Conservation (phyloP, 2,329 filamentous ascomycete species). For the Phialophora expanda region DNA sequence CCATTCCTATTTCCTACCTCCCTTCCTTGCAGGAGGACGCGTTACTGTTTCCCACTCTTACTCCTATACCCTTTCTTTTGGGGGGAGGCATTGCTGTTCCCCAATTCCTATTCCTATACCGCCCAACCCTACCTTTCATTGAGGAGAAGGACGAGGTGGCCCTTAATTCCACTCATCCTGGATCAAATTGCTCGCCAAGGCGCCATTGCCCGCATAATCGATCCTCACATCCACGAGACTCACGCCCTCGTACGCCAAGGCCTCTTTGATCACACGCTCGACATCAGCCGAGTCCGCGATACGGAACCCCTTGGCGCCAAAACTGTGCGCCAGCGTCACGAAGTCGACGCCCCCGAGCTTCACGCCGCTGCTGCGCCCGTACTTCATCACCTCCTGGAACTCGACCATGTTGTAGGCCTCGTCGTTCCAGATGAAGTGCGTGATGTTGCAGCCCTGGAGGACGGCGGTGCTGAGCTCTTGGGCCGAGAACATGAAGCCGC, state of each 20-base stretch:
- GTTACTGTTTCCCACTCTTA: too few species aligned
- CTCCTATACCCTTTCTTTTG: too few species aligned
- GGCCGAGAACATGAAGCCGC: slow-evolving; percentile 57
- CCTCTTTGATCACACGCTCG: slow-evolving; percentile 52
- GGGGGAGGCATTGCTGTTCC: too few species aligned
- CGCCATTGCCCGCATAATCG: slow-evolving; percentile 52
- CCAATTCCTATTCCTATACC: too few species aligned
- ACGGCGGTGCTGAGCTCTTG: slow-evolving; percentile 56
- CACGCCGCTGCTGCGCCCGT: slow-evolving; percentile 53
- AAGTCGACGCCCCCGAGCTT: slow-evolving; percentile 56
- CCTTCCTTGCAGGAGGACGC: too few species aligned
- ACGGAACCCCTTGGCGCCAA: slow-evolving; percentile 54
- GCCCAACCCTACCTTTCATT: too few species aligned
- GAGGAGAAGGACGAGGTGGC: too few species aligned
- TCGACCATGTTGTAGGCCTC: slow-evolving; percentile 59
- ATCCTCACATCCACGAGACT: slow-evolving; percentile 55
- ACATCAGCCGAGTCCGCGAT: slow-evolving; percentile 49
- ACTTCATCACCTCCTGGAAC: slow-evolving; percentile 59
- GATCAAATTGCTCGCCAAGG: slow-evolving; percentile 51
- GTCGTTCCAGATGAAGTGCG: slow-evolving; percentile 59
- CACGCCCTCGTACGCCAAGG: slow-evolving; percentile 51
- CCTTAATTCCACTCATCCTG: slow-evolving; percentile 19
- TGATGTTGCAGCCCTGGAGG: slow-evolving; percentile 55
- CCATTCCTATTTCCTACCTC: too few species aligned
- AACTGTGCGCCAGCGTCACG: slow-evolving; percentile 55